Evolutionary conservation across 192 early-diverging fungal species (phyloP), one percentile per base, ranked within the genome.

Genomic region (Gorgonomyces haynaldii): DNA sequence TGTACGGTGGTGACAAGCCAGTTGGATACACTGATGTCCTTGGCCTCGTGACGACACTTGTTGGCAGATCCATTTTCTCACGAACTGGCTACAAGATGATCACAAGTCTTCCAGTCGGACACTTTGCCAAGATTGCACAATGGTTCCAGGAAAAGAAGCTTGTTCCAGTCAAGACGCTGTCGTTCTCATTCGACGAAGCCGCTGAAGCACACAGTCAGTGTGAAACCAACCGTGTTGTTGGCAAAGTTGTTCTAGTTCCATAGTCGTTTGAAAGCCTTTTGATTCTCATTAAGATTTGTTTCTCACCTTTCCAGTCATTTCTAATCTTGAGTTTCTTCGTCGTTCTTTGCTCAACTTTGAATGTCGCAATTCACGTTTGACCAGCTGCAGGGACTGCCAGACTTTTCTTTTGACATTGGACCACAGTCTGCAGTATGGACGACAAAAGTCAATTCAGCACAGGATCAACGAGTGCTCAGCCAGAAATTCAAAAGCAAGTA

Each of bases 211-310:
- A 57, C 23, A 43, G 38, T 30, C 17, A 44, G 43, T 52, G 24
- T 31, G 58, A 17, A 16, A 23, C 56, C 36, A 23, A 31, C 5
- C 17, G 58, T 1, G 44, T 46, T 3, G 58, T 60, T 24, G 55
- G 55, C 1, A 60, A 60, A 42, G 22, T 60, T 32, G 53, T 60
- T 16, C 26, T 60, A 13, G 12, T 31, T 38, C 38, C 40, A 1
- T 57, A 39, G 17, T 40, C n/a, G n/a, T n/a, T n/a, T n/a, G n/a
- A n/a, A n/a, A n/a, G n/a, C n/a, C n/a, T n/a, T n/a, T n/a, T n/a
- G n/a, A n/a, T n/a, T n/a, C n/a, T n/a, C n/a, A n/a, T n/a, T n/a
- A n/a, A n/a, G n/a, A n/a, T n/a, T n/a, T n/a, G n/a, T n/a, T n/a
- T n/a, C n/a, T n/a, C n/a, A n/a, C n/a, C n/a, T n/a, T n/a, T n/a